These are phyloP conservation scores for Eutypella sp. DNA, from an alignment of 2,329 filamentous ascomycete species.

Conservation along the genomic window DNA sequence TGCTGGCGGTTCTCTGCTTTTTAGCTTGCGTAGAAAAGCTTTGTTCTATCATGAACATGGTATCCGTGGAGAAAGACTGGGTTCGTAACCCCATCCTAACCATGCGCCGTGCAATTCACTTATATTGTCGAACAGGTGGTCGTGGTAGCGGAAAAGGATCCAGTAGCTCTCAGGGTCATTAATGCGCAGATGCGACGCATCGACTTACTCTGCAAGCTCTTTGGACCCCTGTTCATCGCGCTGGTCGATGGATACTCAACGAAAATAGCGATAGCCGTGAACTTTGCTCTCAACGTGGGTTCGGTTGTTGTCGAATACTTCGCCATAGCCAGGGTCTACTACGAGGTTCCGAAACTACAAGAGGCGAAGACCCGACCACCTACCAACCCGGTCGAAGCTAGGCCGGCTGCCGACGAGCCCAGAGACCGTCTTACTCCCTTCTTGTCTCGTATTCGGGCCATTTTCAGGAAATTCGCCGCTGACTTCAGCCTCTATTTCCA, in stretches of 20 bases:
- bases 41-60: conserved; percentile 57
- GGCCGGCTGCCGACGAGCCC: no score
- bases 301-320: conserved; percentile 46
- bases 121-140: conserved; percentile 31
- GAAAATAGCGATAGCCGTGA: conserved; percentile 39
- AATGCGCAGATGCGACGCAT: conserved; percentile 54
- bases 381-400: no score
- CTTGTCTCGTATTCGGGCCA: no score
- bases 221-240: conserved; percentile 47
- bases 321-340: conserved; percentile 34
- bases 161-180: conserved; percentile 29
- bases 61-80: conserved; percentile 70
- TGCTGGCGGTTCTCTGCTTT: no score
- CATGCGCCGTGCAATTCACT: conserved; percentile 12
- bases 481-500: conserved; percentile 43
- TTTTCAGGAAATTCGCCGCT: no score
- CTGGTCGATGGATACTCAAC: conserved; percentile 42
- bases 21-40: conserved; percentile 68
- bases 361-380: no score
- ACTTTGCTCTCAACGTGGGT: conserved; percentile 40
- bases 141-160: conserved; percentile 39
- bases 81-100: conserved; percentile 25
- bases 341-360: conserved; percentile 14
- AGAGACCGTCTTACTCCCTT: no score
- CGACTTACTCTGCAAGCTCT: conserved; percentile 53